phyloP scores from a whole-genome alignment of 495 filamentous ascomycete genomes.

The Friedmanniomyces simplex region DNA sequence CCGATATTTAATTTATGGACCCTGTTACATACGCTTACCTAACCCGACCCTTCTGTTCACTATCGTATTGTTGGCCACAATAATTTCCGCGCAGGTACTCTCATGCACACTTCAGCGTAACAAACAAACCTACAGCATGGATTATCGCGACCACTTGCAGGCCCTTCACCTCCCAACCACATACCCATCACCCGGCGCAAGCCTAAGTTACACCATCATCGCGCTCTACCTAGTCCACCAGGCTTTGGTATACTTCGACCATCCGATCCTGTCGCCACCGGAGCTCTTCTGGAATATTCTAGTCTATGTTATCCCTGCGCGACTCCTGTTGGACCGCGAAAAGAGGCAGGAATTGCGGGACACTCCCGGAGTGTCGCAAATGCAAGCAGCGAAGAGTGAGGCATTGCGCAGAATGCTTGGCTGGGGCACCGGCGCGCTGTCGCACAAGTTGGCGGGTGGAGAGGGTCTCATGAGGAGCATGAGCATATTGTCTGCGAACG shows the following conservation, averaged over 20 bases:
- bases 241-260: conserved; percentile 19
- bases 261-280: conserved; percentile 15
- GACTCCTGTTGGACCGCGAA: conserved; percentile 13
- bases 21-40: not conserved
- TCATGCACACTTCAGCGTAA: not conserved
- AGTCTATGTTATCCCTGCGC: conserved; percentile 41
- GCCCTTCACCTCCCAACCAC: not conserved
- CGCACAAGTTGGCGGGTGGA: conserved; percentile 34
- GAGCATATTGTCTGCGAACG: not conserved
- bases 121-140: not conserved
- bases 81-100: not conserved
- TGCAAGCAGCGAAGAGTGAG: conserved; percentile 54
- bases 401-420: conserved; percentile 57
- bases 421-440: conserved; percentile 45
- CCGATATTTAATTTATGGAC: not conserved
- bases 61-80: not conserved
- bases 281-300: conserved; percentile 54
- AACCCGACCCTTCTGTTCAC: not conserved
- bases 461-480: conserved; percentile 29
- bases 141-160: not conserved
- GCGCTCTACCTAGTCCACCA: conserved; percentile 14
- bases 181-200: conserved; percentile 3
- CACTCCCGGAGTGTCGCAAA: conserved; percentile 16
- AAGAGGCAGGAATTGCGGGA: conserved; percentile 26
- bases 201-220: not conserved